phyloP scores from a whole-genome alignment of 2,329 filamentous ascomycete genomes.

The Penicillium capsulatum region DNA sequence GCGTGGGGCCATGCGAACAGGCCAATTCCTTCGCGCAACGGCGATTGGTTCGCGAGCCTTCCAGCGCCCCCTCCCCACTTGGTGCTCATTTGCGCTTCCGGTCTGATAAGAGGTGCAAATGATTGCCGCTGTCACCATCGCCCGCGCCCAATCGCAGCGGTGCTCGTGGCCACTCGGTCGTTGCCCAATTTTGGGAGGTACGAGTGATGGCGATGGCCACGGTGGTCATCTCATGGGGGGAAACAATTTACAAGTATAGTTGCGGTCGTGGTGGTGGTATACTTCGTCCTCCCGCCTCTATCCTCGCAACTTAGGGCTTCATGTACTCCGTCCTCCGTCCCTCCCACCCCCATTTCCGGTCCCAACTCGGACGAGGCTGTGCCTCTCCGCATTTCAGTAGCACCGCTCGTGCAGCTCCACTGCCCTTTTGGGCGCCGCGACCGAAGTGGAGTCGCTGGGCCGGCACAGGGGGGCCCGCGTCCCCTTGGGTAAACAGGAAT shows the following conservation, averaged over 20 bases:
- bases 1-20: slow-evolving; percentile 11
- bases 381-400: slow-evolving; percentile 17
- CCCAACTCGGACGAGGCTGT: no score
- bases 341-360: no score
- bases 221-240: no score
- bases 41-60: not conserved
- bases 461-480: no score
- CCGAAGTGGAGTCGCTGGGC: slow-evolving; percentile 7
- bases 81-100: slow-evolving; percentile 3
- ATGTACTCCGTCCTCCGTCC: no score
- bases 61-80: not conserved
- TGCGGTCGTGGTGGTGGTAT: no score
- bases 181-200: no score
- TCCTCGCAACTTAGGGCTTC: no score
- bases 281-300: no score
- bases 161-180: slow-evolving; percentile 20
- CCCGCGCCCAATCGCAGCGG: slow-evolving; percentile 17
- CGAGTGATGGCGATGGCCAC: no score
- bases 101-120: slow-evolving; percentile 22
- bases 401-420: slow-evolving; percentile 13
- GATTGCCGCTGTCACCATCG: slow-evolving; percentile 24
- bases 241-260: no score
- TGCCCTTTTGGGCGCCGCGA: slow-evolving; percentile 11
- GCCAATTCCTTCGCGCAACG: slow-evolving; percentile 6
- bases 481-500: no score